These are phyloP conservation scores for Mortierella antarctica DNA, from an alignment of 192 early-diverging fungal genomes.

Conservation along the genomic window DNA sequence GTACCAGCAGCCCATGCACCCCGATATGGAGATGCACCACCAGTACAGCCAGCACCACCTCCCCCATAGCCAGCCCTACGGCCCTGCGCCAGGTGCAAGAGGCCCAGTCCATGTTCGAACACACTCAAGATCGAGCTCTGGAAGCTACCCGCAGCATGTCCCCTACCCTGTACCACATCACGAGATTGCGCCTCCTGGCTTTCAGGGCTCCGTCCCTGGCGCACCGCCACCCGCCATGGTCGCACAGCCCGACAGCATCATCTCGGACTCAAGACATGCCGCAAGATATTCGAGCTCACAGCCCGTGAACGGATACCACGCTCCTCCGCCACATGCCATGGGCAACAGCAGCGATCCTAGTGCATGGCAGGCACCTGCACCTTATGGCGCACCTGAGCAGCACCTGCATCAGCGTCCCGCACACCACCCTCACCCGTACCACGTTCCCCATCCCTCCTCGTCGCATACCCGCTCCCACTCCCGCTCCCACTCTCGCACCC, in stretches of 20 bases:
- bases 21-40: constrained; percentile 17
- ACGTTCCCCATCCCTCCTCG: constrained; percentile 1
- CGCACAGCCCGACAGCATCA: constrained; percentile 6
- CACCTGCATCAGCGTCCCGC: constrained; percentile 25
- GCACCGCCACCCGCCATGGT: constrained; percentile 4
- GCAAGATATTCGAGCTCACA: constrained; percentile 8
- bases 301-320: constrained; percentile 11
- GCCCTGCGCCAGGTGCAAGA: constrained; percentile 5
- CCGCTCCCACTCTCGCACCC: constrained; percentile 24
- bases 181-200: constrained; percentile 2
- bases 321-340: constrained; percentile 8
- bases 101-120: constrained; percentile 16
- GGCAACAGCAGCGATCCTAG: neutral
- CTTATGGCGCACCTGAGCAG: constrained; percentile 7
- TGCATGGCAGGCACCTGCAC: constrained; percentile 2
- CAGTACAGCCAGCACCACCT: constrained; percentile 5
- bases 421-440: constrained; percentile 39
- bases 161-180: constrained; percentile 14
- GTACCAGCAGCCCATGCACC: constrained; percentile 8
- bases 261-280: neutral
- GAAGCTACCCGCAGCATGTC: constrained; percentile 17
- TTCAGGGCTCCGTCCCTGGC: constrained; percentile 6
- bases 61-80: neutral
- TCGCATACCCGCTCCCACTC: constrained; percentile 18
- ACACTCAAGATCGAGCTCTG: constrained; percentile 36